Evolutionary conservation across 2,329 filamentous ascomycete species (phyloP), one percentile per base, ranked within the genome.

Genomic region (Xylaria sp.): DNA sequence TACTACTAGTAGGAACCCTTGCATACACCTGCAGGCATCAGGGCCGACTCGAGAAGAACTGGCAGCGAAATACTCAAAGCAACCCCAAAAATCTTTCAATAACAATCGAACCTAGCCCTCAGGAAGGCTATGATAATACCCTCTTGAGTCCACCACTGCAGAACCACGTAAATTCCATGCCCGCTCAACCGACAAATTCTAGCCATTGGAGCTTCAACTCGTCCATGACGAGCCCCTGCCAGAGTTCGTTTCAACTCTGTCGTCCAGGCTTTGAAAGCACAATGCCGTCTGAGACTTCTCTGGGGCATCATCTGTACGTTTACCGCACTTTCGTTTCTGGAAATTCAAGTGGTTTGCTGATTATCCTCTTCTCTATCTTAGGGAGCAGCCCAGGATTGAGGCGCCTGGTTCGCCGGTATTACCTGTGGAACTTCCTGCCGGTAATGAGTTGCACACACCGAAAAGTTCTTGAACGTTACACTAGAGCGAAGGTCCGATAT

Each of bases 1-100:
- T 86, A 3, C 66, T 81, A 20, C 69, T 83, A 0, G 82, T 80
- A 10, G 79, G 82, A 9, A 79, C 75, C 0, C 72, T 88, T 5
- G 71, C 88, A 57, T 85, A 84, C 58, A 71, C 85, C 50, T 85
- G 81, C 59, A 42, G 82, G 84, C 17, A 77, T 6, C 36, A 60
- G 20, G 9, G 45, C 7, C 53, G 22, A 11, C 2, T 55, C n/a
- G 36, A 55, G 7, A 29, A 20, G 25, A 1, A 39, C 10, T 15
- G 20, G 13, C 15, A 25, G 51, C 33, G 11, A 27, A 25, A 54
- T 25, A 20, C 20, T 2, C 29, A 10, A 27, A 11, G 11, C 20
- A 5, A 29, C 53, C 9, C 25, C 1, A 42, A 29, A 15, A 42
- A 5, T 42, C 13, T 33, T 9, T 36, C 53, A 1, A 27, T 42